phyloP scores from a whole-genome alignment of 2,329 filamentous ascomycete species.

The Penicillium sp. region DNA sequence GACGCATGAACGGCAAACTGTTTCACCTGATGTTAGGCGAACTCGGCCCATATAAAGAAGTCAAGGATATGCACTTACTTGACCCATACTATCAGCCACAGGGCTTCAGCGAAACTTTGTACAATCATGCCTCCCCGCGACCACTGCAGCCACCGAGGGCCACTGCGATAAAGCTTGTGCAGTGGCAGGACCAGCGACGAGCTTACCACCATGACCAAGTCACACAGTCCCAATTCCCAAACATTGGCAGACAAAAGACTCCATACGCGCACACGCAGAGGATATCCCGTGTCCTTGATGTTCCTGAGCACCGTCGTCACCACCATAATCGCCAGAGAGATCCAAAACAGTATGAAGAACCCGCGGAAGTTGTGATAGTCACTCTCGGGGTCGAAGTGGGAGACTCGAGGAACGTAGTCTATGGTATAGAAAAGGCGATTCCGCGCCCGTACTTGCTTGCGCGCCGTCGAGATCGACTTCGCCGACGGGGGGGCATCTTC shows the following conservation, averaged over 20 bases:
- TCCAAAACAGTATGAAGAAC: constrained; percentile 98
- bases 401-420: constrained; percentile 84
- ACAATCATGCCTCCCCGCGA: constrained; percentile 70
- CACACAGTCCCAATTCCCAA: constrained; percentile 78
- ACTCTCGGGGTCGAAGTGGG: constrained; percentile 89
- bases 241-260: constrained; percentile 82
- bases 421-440: constrained; percentile 88
- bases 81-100: constrained; percentile 82
- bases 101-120: constrained; percentile 75
- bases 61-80: constrained; percentile 44
- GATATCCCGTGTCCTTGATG: constrained; percentile 87
- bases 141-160: constrained; percentile 65
- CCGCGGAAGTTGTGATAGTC: constrained; percentile 93
- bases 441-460: constrained; percentile 77
- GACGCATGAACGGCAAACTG: constrained; percentile 73
- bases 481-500: constrained; percentile 90
- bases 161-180: constrained; percentile 64
- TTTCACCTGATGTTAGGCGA: neutral
- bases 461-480: constrained; percentile 77
- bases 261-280: constrained; percentile 84
- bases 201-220: constrained; percentile 77
- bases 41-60: neutral
- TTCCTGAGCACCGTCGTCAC: constrained; percentile 91
- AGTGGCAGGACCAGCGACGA: constrained; percentile 71
- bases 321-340: constrained; percentile 93